Conservation (phyloP, 768 basidiomycete species). For the Termitomyces sp. region DNA sequence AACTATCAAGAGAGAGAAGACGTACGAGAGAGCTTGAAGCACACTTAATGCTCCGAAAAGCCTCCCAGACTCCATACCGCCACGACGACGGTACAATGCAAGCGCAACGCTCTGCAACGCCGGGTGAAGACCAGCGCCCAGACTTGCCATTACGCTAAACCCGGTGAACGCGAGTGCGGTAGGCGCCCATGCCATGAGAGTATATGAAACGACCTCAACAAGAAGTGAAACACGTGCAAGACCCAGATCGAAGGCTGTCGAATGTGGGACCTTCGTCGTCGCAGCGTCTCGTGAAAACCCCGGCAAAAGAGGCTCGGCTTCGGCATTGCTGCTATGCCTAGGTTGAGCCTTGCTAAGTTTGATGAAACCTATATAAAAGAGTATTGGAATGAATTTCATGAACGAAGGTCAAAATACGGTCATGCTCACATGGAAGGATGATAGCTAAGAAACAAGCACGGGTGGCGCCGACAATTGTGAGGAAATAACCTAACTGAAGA, state of each 20-base stretch:
- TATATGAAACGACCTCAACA: constrained; percentile 49
- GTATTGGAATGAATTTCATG: neutral
- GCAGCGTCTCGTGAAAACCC: constrained; percentile 8
- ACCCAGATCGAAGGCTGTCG: constrained; percentile 59
- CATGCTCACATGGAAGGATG: constrained; percentile 49
- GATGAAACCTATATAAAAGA: constrained; percentile 38
- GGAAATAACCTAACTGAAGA: constrained; percentile 65
- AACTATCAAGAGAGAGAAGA: neutral
- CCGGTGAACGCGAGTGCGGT: constrained; percentile 46
- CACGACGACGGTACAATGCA: constrained; percentile 50
- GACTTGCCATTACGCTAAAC: constrained; percentile 42
- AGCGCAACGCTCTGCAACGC: constrained; percentile 69
- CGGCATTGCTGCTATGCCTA: constrained; percentile 13
- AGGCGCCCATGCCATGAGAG: constrained; percentile 41
- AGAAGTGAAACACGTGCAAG: constrained; percentile 58
- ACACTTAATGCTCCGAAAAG: constrained; percentile 82
- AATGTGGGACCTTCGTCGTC: constrained; percentile 29
- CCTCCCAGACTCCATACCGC: constrained; percentile 59
- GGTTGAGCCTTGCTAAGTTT: constrained; percentile 44
- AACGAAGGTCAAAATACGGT: neutral
- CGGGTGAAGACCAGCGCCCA: constrained; percentile 61
- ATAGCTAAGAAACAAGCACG: constrained; percentile 52
- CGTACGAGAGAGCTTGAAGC: constrained; percentile 59
- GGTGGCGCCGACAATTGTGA: constrained; percentile 46
- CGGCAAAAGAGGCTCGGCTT: constrained; percentile 24